Evolutionary conservation across 2,329 filamentous ascomycete genomes (phyloP).

Genomic region (Botrytis aclada): DNA sequence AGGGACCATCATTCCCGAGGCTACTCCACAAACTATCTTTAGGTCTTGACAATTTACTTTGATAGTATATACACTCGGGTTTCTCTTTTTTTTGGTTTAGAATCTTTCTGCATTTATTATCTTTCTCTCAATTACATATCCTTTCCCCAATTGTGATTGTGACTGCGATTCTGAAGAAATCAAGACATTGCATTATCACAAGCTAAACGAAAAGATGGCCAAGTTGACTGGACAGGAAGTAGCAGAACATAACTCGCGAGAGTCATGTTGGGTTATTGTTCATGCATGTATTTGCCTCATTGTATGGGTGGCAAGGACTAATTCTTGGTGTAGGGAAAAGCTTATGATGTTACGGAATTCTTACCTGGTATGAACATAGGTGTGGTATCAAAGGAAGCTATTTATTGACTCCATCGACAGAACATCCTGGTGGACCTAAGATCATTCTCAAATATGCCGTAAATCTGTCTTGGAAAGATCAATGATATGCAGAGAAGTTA

Average conservation of each 20-base stretch:
- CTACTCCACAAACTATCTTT: background rate
- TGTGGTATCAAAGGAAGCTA: background rate
- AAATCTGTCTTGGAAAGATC: conserved; percentile 29
- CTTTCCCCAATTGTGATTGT: background rate
- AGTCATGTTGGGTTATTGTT: conserved; percentile 90
- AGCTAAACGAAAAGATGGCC: conserved; percentile 29
- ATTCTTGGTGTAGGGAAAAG: conserved; percentile 57
- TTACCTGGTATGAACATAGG: conserved; percentile 57
- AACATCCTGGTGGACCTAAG: conserved; percentile 84
- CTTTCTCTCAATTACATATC: background rate
- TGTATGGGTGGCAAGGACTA: conserved; percentile 19
- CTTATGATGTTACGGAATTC: conserved; percentile 88
- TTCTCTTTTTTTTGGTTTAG: background rate
- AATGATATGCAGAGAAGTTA: background rate
- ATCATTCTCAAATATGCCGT: conserved; percentile 95
- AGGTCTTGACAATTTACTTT: background rate
- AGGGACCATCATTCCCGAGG: background rate
- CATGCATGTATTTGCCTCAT: conserved; percentile 54
- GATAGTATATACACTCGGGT: conserved; percentile 1
- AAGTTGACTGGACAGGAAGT: conserved; percentile 53
- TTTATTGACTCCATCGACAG: conserved; percentile 40
- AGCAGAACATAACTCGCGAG: conserved; percentile 71
- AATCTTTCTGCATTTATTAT: background rate
- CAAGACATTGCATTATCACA: background rate
- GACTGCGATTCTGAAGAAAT: background rate